A percentile compares a stretch with the other conserved stretches of the same genome.
phyloP scores from a whole-genome alignment of 805 yeast species.

The Lipomyces chichibuensis region DNA sequence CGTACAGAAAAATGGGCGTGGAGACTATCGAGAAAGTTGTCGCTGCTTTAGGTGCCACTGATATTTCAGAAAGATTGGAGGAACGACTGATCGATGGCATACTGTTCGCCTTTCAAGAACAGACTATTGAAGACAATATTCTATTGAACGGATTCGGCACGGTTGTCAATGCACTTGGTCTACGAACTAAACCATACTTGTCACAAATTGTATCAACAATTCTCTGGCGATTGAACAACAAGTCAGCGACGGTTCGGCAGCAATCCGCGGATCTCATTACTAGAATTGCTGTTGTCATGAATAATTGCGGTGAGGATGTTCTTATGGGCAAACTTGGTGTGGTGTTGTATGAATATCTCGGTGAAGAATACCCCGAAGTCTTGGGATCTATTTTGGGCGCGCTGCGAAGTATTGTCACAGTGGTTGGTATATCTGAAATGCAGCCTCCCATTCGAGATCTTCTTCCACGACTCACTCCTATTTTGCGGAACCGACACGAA shows the following conservation, averaged over 20 bases:
- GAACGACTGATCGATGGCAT: slow-evolving; percentile 76
- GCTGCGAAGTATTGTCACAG: slow-evolving; percentile 61
- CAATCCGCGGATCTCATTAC: slow-evolving; percentile 81
- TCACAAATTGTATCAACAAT: slow-evolving; percentile 72
- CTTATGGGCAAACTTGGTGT: slow-evolving; percentile 69
- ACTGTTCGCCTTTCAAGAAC: slow-evolving; percentile 79
- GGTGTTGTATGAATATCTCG: slow-evolving; percentile 84
- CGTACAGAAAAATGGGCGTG: slow-evolving; percentile 75
- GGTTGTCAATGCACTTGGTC: slow-evolving; percentile 63
- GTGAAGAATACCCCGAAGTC: slow-evolving; percentile 94
- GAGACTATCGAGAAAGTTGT: slow-evolving; percentile 67
- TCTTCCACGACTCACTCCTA: slow-evolving; percentile 87
- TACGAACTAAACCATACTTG: slow-evolving; percentile 69
- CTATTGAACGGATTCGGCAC: slow-evolving; percentile 67
- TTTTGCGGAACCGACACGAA: slow-evolving; percentile 83
- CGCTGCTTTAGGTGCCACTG: slow-evolving; percentile 55
- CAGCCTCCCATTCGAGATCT: slow-evolving; percentile 84
- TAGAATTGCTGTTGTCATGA: slow-evolving; percentile 66
- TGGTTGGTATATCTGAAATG: slow-evolving; percentile 60
- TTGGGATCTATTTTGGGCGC: slow-evolving; percentile 83
- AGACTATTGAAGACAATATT: slow-evolving; percentile 57
- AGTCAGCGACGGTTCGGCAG: slow-evolving; percentile 70
- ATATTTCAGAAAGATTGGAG: slow-evolving; percentile 64
- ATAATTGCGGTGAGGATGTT: slow-evolving; percentile 64
- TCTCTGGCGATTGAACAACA: slow-evolving; percentile 71